Evolutionary conservation across 2,329 filamentous ascomycete genomes (phyloP), one percentile per base, ranked within the genome.

Genomic region (Penicillium sp.): DNA sequence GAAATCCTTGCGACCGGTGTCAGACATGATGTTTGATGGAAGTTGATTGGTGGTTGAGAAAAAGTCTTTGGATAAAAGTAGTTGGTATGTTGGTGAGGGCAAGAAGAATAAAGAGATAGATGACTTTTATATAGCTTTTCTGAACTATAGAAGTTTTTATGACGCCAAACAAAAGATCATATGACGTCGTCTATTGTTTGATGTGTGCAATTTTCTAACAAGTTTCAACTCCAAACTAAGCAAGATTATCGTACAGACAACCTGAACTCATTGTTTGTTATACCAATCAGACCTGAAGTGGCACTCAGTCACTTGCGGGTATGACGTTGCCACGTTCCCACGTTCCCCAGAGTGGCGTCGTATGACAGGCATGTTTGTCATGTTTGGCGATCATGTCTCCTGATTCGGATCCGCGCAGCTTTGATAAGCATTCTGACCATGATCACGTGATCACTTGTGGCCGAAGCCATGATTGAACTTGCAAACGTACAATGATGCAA

Each of bases 1-100:
- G 74, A 85, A 81, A 75, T 85, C 83, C 77, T 88, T 87, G 83
- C 85, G 84, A 69, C 79, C 80, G 67, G 74, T 53, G 76, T 87
- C 85, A 80, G 85, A 83, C 84, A 86, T 86, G 55, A 61, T 52
- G 66, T 46, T 44, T 27, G 46, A 25, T 10, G 21, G 59, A 35
- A 35, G 53, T 54, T 43, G 29, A 55, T 6, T 39, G 5, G 14
- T 14, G 47, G 50, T 35, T 44, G 11, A 26, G 44, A 52, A 21
- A 53, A 1, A 0, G 14, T 33, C 25, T 44, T 58, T 26, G 35
- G 4, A 19, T 10, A 19, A 7, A 35, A 53, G 56, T 43, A 44
- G 55, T 39, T 50, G 19, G 19, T 1, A 19, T 19, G 19, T 19
- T 19, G 19, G 19, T 19, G 19, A 19, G 19, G 19, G 19, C 19